Conservation (phyloP, 1,139 yeast genomes). For the Yamadazyma membranifaciens region DNA sequence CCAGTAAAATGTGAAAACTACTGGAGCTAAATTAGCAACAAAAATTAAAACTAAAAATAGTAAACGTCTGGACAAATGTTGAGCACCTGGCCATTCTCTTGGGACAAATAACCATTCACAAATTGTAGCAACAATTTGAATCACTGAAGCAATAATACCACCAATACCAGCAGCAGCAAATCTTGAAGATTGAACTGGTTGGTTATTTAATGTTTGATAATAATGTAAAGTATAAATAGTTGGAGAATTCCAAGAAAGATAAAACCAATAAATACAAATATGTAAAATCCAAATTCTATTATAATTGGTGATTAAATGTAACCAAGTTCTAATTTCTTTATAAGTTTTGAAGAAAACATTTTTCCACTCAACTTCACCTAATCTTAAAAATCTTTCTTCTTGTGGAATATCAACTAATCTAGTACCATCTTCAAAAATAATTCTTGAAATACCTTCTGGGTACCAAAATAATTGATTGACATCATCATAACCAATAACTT, state of each 20-base stretch:
- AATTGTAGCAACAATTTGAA: slow-evolving; percentile 85
- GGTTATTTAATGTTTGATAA: slow-evolving; percentile 77
- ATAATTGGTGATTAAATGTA: slow-evolving; percentile 91
- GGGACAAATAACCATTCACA: slow-evolving; percentile 97
- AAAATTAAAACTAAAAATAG: slow-evolving; percentile 68
- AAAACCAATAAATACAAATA: slow-evolving; percentile 89
- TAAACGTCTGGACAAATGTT: slow-evolving; percentile 87
- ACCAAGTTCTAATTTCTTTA: slow-evolving; percentile 97
- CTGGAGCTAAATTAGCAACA: slow-evolving; percentile 76
- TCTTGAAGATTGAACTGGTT: slow-evolving; percentile 81
- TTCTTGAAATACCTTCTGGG: slow-evolving; percentile 97
- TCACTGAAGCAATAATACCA: slow-evolving; percentile 79
- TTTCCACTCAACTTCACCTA: slow-evolving; percentile 92
- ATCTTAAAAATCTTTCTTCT: slow-evolving; percentile 82
- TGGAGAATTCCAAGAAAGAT: slow-evolving; percentile 89
- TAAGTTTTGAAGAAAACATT: slow-evolving; percentile 94
- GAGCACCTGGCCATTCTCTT: slow-evolving; percentile 99
- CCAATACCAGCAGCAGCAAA: slow-evolving; percentile 95
- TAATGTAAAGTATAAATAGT: slow-evolving; percentile 85
- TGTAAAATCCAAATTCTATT: slow-evolving; percentile 98
- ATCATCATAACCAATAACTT: slow-evolving; percentile 95
- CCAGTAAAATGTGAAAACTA: slow-evolving; percentile 81
- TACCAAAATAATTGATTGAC: slow-evolving; percentile 99
- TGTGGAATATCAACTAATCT: slow-evolving; percentile 87
- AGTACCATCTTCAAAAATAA: slow-evolving; percentile 85